Evolutionary conservation across 2,329 filamentous ascomycete genomes (phyloP).

Genomic region (Aspergillus latus): DNA sequence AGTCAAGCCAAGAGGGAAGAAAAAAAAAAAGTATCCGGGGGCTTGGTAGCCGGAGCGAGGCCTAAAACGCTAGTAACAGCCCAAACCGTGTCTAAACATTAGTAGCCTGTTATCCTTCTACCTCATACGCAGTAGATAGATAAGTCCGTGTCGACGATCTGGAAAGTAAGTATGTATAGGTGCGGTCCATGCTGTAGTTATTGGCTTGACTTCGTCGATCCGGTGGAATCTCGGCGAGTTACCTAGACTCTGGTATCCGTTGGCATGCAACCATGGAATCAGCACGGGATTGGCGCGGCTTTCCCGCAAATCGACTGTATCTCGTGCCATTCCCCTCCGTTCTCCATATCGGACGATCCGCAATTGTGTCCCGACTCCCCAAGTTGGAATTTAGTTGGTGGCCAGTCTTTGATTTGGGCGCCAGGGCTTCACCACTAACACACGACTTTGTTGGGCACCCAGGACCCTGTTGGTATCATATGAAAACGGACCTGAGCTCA

Average conservation of each 20-base stretch:
- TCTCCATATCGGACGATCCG: background rate
- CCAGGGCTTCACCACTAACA: background rate
- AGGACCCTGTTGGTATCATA: background rate
- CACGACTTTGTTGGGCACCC: background rate
- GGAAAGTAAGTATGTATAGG: too few species aligned
- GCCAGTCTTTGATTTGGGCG: background rate
- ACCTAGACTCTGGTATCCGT: background rate
- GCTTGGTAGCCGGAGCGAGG: background rate
- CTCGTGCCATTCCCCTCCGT: background rate
- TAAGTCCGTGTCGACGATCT: background rate
- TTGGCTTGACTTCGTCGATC: conserved; percentile 2
- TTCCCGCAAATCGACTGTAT: conserved; percentile 7
- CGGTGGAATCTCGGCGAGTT: conserved; percentile 2
- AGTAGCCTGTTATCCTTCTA: conserved; percentile 1
- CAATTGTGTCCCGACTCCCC: background rate
- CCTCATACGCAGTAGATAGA: background rate
- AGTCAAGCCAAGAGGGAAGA: background rate
- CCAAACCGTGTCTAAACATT: background rate
- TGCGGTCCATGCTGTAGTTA: background rate
- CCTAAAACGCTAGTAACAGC: conserved; percentile 1
- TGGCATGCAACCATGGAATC: conserved; percentile 6
- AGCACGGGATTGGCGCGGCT: conserved; percentile 9
- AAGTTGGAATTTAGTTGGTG: background rate
- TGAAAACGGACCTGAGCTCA: conserved; percentile 3
- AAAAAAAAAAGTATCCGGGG: too few species aligned